Evolutionary conservation across 345 rosid genomes (phyloP), one percentile per base, ranked within the genome.

Genomic region (Rubroshorea leprosula): DNA sequence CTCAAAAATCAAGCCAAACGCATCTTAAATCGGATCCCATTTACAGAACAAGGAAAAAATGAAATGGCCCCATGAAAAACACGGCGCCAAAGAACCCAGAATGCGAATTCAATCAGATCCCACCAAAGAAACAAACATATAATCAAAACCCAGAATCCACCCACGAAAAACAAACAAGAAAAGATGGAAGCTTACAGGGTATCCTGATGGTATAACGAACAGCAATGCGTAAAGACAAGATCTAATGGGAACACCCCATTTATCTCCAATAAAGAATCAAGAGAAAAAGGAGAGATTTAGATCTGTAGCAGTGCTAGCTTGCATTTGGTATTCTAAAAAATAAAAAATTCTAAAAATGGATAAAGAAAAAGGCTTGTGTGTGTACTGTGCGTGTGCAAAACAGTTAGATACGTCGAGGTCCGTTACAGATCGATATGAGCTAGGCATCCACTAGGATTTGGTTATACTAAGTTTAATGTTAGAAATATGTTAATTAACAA

Each of bases 141-240:
- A 51, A 44, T 11, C 26, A 25, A 54, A 54, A 54, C 23, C 23
- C 27, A 22, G 19, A 45, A 54, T 11, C 12, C 5, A 16, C 8
- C 9, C 15, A 16, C 16, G 14, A 62, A 41, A 18, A 54, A 43
- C n/a, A 39, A 61, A 35, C 44, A 9, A 24, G 14, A 45, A 54
- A 54, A 19, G 38, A 54, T 9, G 29, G 52, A 46, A 48, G 2
- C 60, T 63, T 63, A 63, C 67, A 17, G 47, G 18, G 23, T 46
- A 44, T 16, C 35, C 41, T 6, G 20, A 24, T 39, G 7, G 12
- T 45, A 45, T n/a, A 31, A 35, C 0, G 16, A 54, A 25, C 25
- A 43, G 19, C 24, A 14, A 27, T 8, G 31, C 31, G 31, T 3
- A 13, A 35, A 35, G 41, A 35, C 12, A 13, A 35, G n/a, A n/a